Evolutionary conservation across 2,329 filamentous ascomycete species (phyloP).

Genomic region (Venturia asperata): DNA sequence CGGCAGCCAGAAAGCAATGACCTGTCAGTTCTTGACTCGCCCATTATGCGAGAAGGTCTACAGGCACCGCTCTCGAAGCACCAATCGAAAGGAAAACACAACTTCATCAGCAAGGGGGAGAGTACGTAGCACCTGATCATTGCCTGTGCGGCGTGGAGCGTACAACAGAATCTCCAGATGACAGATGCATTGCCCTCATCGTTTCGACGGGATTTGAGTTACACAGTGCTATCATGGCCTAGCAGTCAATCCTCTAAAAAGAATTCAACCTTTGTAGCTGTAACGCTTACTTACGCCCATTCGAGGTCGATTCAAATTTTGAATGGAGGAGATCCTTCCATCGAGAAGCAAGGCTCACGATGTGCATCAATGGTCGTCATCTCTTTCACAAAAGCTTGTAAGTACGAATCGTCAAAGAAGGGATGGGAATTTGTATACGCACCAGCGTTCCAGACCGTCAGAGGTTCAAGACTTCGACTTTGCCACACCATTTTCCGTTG

Average conservation of each 20-base stretch:
- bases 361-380: neutral
- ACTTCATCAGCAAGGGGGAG: neutral
- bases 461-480: neutral
- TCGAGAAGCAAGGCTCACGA: neutral
- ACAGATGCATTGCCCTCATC: neutral
- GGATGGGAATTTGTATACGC: neutral
- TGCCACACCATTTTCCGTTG: neutral
- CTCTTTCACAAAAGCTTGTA: neutral
- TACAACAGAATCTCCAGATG: neutral
- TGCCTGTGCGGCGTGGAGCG: slow-evolving; percentile 6
- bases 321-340: neutral
- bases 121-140: slow-evolving; percentile 1
- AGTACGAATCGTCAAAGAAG: neutral
- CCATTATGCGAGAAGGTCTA: neutral
- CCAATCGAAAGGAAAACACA: neutral
- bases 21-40: neutral
- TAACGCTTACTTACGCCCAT: neutral
- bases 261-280: neutral
- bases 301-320: neutral
- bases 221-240: neutral
- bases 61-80: neutral
- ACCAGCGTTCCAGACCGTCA: slow-evolving; percentile 7
- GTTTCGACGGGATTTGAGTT: neutral
- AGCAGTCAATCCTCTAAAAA: neutral
- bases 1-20: neutral